Evolutionary conservation across 2,329 filamentous ascomycete genomes (phyloP), one percentile per base, ranked within the genome.

Genomic region (Ophiosphaerella narmari): DNA sequence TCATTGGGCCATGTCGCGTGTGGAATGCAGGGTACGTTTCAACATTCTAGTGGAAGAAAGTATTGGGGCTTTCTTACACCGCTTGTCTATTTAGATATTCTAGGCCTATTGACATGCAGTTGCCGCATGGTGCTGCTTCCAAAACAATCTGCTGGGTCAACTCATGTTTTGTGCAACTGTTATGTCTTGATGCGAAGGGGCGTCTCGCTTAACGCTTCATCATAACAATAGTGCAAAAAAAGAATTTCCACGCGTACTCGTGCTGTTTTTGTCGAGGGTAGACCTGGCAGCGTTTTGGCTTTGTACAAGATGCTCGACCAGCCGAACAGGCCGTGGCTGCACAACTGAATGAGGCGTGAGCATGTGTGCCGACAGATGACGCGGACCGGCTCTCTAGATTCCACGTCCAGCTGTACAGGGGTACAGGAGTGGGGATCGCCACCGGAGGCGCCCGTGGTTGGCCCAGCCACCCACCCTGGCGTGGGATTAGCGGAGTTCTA

Each of bases 401-500:
- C 29, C 11, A 40, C n/a, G 8, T 18, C 36, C 44, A 48, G 45
- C 39, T 48, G 31, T 39, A 43, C 45, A 48, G 33, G 45, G 45
- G 24, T 43, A n/a, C 29, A 26, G 9, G n/a, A 16, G 39, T 23
- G 31, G 31, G 23, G 39, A 47, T 41, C 13, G 21, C 21, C 33
- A 9, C 36, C 45, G 45, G 33, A 29, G 39, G 26, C 39, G 14
- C 14, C 36, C 21, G 11, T 42, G 14, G 56, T 59, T 59, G 52
- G 56, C 45, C 55, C 55, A 59, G 55, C 55, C 55, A 39, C 26
- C 55, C 42, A 38, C 29, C 32, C 41, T 13, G 14, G 29, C 18
- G 29, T 36, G 36, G 24, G 24, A 16, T 21, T 41, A 32, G 18
- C 41, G 31, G 36, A 41, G 24, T 43, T 49, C 39, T 36, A 39